Evolutionary conservation across 2,329 filamentous ascomycete species (phyloP).

Genomic region (Aspergillus aculeatus): DNA sequence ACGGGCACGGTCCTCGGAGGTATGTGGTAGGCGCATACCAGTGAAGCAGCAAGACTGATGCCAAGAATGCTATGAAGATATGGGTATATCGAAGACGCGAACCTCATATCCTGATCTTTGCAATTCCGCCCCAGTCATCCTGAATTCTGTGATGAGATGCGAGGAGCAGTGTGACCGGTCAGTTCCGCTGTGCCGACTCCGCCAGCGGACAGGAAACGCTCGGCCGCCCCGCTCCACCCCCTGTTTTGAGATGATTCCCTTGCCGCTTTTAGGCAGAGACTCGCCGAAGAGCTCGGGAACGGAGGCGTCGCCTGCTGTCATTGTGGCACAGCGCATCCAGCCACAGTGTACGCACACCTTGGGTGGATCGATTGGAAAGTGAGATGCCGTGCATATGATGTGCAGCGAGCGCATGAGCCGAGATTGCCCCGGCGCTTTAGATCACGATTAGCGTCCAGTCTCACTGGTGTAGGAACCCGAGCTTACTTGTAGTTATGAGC

Average conservation of each 20-base stretch:
- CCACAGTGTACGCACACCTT: not conserved
- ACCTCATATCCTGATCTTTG: too few relatives aligned
- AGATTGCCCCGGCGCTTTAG: not conserved
- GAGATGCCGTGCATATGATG: not conserved
- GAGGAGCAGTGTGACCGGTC: not conserved
- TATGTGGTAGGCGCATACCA: not conserved
- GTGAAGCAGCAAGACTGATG: not conserved
- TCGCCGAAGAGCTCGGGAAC: not conserved
- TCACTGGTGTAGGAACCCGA: not conserved
- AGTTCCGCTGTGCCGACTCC: conserved; percentile 13
- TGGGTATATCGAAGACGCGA: not conserved
- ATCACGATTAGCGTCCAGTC: not conserved
- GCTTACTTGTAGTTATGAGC: not conserved
- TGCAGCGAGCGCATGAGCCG: not conserved
- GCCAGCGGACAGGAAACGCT: conserved; percentile 13
- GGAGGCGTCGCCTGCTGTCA: not conserved
- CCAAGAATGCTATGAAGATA: not conserved
- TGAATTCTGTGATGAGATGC: not conserved
- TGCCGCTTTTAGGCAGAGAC: conserved; percentile 29
- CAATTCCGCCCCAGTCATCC: not conserved
- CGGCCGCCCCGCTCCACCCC: conserved; percentile 34
- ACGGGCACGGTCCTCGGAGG: conserved; percentile 10
- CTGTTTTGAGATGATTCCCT: conserved; percentile 22
- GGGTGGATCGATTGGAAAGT: not conserved
- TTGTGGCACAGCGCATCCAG: not conserved